These are phyloP conservation scores for Eurotiales sp. DNA, from an alignment of 2,329 filamentous ascomycete genomes.

Conservation along the genomic window DNA sequence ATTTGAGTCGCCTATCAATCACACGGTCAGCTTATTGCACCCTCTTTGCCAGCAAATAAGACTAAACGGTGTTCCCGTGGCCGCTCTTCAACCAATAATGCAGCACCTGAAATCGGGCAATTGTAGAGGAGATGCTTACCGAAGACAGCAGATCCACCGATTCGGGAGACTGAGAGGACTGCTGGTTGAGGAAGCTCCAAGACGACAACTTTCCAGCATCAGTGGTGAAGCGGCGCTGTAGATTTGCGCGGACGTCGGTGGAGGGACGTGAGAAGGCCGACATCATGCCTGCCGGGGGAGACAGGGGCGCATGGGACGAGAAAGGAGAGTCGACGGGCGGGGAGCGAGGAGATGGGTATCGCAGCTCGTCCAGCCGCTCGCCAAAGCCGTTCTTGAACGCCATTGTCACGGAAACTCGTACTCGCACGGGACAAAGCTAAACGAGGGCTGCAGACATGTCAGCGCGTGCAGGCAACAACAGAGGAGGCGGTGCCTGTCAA, in stretches of 20 bases:
- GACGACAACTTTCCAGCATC: slow-evolving; percentile 81
- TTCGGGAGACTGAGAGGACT: slow-evolving; percentile 52
- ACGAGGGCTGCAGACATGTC: slow-evolving; percentile 7
- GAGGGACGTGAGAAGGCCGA: slow-evolving; percentile 52
- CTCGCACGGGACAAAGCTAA: slow-evolving; percentile 10
- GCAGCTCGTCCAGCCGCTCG: slow-evolving; percentile 72
- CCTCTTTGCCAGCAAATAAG: background rate
- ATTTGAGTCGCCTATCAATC: slow-evolving; percentile 22
- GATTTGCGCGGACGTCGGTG: slow-evolving; percentile 68
- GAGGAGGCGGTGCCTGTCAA: background rate
- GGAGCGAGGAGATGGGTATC: slow-evolving; percentile 73
- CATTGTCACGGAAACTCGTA: slow-evolving; percentile 44
- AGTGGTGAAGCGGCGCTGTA: slow-evolving; percentile 91
- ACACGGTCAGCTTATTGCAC: background rate
- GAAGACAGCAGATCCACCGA: slow-evolving; percentile 52
- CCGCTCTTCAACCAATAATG: background rate
- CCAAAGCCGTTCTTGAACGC: slow-evolving; percentile 61
- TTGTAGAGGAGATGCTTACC: slow-evolving; percentile 37
- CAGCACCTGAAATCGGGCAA: background rate
- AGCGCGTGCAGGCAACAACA: background rate
- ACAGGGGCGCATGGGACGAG: slow-evolving; percentile 69
- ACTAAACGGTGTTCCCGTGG: background rate
- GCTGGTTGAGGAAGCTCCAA: slow-evolving; percentile 60
- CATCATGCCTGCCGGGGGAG: slow-evolving; percentile 64
- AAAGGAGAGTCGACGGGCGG: slow-evolving; percentile 72